A percentile compares a stretch with the other conserved stretches of the same genome.
phyloP scores from a whole-genome alignment of 768 basidiomycete species.

The Ephemerocybe angulata region DNA sequence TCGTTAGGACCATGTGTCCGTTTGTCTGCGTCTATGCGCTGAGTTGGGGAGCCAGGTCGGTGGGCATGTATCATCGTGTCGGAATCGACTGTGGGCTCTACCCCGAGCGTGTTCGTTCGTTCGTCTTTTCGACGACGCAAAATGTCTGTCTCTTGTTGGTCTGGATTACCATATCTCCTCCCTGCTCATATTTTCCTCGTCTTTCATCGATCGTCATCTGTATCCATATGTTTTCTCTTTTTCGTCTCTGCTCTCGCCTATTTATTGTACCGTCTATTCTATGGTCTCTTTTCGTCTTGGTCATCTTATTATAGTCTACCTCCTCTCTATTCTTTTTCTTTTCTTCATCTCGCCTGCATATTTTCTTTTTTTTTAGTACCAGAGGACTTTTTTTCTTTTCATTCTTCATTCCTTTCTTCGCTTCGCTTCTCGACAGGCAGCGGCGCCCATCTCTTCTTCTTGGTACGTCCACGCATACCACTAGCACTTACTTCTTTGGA shows the following conservation, averaged over 20 bases:
- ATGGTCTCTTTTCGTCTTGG: constrained; percentile 10
- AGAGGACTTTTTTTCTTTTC: constrained; percentile 21
- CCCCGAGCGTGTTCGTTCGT: not conserved
- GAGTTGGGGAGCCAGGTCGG: not conserved
- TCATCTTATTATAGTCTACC: constrained; percentile 3
- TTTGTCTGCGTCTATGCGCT: not conserved
- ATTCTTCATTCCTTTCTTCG: constrained; percentile 10
- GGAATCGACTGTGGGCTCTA: not conserved
- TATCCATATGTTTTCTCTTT: constrained; percentile 18
- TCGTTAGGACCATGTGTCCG: not conserved
- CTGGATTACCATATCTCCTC: not conserved
- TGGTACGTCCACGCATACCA: not conserved
- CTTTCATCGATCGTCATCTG: constrained; percentile 1
- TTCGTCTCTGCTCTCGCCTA: constrained; percentile 17
- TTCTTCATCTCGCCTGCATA: constrained; percentile 14
- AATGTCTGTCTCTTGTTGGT: constrained; percentile 2
- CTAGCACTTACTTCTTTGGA: not conserved
- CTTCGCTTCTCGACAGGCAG: not conserved
- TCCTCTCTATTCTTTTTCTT: constrained; percentile 14
- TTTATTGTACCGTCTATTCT: constrained; percentile 18
- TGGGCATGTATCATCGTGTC: constrained; percentile 4
- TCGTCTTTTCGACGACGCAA: not conserved
- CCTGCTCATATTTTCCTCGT: not conserved
- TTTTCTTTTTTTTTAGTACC: constrained; percentile 6
- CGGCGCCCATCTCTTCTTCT: not conserved